Evolutionary conservation across 2,329 filamentous ascomycete species (phyloP).

Genomic region (Fusarium anthophilum): DNA sequence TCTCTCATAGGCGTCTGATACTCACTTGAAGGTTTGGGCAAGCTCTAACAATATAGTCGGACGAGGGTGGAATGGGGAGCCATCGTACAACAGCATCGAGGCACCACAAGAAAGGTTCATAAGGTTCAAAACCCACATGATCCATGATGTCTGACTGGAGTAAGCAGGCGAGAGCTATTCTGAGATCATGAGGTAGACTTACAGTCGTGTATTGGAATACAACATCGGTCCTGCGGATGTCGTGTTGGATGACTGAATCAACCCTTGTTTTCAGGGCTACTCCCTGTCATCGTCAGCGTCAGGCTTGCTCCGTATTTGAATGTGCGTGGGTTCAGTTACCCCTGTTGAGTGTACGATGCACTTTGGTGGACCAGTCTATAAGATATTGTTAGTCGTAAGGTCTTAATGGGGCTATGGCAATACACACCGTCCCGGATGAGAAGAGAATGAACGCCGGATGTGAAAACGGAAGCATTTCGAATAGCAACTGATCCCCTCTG

Average conservation of each 20-base stretch:
- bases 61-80: neutral
- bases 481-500: neutral
- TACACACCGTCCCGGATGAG: neutral
- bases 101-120: neutral
- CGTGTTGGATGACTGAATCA: neutral
- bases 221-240: neutral
- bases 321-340: neutral
- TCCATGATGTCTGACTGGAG: neutral
- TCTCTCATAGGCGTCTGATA: too few relatives aligned
- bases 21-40: too few relatives aligned
- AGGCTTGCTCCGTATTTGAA: too few relatives aligned
- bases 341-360: neutral
- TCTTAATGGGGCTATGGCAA: too few relatives aligned
- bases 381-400: too few relatives aligned
- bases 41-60: constrained; percentile 1
- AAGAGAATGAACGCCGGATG: neutral
- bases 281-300: neutral
- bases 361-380: neutral
- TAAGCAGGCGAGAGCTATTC: too few relatives aligned
- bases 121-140: neutral
- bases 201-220: neutral
- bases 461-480: neutral
- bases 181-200: too few relatives aligned
- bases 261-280: neutral
- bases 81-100: neutral